Percentiles rank a stretch among this genome's conserved stretches.
phyloP scores from a whole-genome alignment of 768 basidiomycete genomes.

The Cystofilobasidium bisporidii region DNA sequence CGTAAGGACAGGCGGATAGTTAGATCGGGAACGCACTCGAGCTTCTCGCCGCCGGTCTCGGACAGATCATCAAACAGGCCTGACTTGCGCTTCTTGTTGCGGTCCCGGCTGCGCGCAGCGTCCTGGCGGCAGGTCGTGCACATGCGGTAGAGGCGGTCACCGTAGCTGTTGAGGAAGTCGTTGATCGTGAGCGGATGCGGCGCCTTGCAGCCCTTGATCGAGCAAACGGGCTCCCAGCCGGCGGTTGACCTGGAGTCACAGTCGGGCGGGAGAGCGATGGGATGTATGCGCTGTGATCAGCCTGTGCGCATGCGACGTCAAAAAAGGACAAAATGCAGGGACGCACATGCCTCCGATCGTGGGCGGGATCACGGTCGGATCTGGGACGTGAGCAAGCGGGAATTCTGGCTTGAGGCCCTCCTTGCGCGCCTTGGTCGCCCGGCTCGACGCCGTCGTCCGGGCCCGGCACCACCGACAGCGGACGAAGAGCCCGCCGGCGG shows the following conservation, averaged over 20 bases:
- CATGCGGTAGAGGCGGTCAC: conserved; percentile 3
- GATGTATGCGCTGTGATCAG: not conserved
- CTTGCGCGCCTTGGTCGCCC: not conserved
- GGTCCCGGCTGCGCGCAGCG: not conserved
- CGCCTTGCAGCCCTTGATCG: conserved; percentile 9
- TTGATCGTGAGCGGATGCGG: not conserved
- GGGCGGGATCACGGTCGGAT: not conserved
- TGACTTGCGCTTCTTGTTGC: conserved; percentile 4
- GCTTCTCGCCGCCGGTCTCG: not conserved
- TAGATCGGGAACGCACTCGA: conserved; percentile 1
- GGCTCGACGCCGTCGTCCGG: not conserved
- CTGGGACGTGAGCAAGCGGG: not conserved
- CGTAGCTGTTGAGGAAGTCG: conserved; percentile 10
- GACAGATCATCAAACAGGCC: not conserved
- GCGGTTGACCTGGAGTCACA: not conserved
- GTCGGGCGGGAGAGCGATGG: not conserved
- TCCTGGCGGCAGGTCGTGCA: not conserved
- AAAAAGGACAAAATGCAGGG: too few species aligned
- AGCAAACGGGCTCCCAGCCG: conserved; percentile 7
- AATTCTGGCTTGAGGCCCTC: not conserved
- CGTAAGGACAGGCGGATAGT: not conserved
- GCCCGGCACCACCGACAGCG: conserved; percentile 4
- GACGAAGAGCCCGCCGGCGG: conserved; percentile 2
- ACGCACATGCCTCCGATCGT: conserved; percentile 3
- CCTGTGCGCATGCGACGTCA: too few species aligned